phyloP scores from a whole-genome alignment of 352 stramenopile genomes.

The Elongisporangium prolatum region DNA sequence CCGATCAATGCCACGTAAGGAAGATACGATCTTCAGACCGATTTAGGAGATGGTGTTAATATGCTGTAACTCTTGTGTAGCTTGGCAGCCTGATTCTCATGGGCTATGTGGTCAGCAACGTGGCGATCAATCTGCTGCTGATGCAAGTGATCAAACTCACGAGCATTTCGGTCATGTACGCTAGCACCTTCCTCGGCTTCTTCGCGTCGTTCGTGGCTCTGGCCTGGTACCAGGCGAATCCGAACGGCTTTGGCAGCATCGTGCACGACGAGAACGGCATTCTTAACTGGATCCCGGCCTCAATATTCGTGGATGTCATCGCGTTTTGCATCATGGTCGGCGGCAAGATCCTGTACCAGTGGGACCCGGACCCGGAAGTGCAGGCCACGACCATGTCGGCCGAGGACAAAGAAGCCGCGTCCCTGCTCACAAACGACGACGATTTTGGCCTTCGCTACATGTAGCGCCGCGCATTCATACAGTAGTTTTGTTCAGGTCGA shows the following conservation, averaged over 20 bases:
- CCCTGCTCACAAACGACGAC: constrained; percentile 58
- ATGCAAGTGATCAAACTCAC: constrained; percentile 74
- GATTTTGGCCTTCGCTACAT: constrained; percentile 77
- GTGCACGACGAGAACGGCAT: constrained; percentile 44
- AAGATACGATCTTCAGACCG: no score
- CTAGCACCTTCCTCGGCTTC: constrained; percentile 66
- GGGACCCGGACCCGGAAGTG: constrained; percentile 70
- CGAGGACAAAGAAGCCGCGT: constrained; percentile 81
- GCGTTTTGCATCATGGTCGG: constrained; percentile 62
- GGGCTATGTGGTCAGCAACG: constrained; percentile 70
- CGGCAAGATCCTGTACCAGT: constrained; percentile 75
- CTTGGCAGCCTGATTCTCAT: constrained; percentile 66
- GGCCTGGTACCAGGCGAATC: constrained; percentile 74
- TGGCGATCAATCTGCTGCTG: constrained; percentile 72
- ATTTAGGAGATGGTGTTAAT: constrained; percentile 1
- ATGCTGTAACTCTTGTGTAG: constrained; percentile 20
- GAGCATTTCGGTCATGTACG: constrained; percentile 74
- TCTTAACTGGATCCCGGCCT: constrained; percentile 67
- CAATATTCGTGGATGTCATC: constrained; percentile 65
- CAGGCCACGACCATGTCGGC: constrained; percentile 78
- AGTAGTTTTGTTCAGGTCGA: not conserved
- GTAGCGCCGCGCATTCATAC: constrained; percentile 14
- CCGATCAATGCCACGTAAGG: constrained; percentile 74
- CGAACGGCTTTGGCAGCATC: constrained; percentile 56
- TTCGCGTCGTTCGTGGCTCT: constrained; percentile 67